Percentiles rank a stretch among this genome's conserved stretches.
phyloP scores from a whole-genome alignment of 1,284 basidiomycete genomes.

The Austroboletus novae-zelandiae region DNA sequence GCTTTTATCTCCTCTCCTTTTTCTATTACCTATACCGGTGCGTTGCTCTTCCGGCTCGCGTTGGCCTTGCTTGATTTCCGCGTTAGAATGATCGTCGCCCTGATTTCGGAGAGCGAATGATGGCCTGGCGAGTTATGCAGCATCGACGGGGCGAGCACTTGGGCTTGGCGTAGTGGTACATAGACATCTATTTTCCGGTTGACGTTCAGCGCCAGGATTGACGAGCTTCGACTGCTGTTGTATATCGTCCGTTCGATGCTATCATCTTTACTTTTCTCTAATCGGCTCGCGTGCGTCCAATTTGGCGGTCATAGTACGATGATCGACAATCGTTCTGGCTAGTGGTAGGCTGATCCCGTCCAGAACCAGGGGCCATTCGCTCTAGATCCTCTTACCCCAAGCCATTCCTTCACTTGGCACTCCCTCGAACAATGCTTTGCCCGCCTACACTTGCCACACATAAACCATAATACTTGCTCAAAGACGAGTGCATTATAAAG shows the following conservation, averaged over 20 bases:
- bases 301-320: too few relatives aligned
- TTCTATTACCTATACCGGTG: constrained; percentile 97
- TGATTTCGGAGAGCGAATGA: constrained; percentile 78
- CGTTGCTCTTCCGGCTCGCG: constrained; percentile 30
- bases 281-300: too few relatives aligned
- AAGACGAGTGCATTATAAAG: too few relatives aligned
- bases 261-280: constrained; percentile 15
- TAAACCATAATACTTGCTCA: too few relatives aligned
- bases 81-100: constrained; percentile 80
- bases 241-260: constrained; percentile 22
- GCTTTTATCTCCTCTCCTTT: constrained; percentile 92
- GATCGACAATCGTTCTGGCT: too few relatives aligned
- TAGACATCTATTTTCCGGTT: constrained; percentile 18
- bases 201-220: constrained; percentile 10
- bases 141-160: neutral
- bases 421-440: constrained; percentile 42
- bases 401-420: constrained; percentile 49
- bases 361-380: too few relatives aligned
- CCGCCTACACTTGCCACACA: constrained; percentile 32
- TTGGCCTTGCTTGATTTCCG: constrained; percentile 2
- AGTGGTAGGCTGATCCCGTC: too few relatives aligned
- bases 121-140: neutral
- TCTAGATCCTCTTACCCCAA: too few relatives aligned
- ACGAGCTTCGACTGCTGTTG: constrained; percentile 10
- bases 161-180: constrained; percentile 1